Evolutionary conservation across 176 grass and related monocot species (phyloP).

Genomic region (Cenchrus americanus): DNA sequence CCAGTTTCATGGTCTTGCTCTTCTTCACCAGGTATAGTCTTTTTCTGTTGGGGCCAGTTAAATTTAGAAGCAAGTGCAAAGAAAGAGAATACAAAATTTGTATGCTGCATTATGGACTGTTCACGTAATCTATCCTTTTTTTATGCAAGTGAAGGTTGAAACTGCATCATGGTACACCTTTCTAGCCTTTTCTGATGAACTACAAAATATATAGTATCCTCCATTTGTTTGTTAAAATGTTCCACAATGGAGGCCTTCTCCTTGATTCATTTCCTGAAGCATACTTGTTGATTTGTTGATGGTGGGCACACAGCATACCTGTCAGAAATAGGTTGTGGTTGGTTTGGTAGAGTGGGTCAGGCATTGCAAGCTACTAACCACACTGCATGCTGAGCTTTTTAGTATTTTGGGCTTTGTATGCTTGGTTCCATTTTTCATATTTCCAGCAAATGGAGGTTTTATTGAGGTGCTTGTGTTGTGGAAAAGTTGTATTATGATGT

Average conservation of each 20-base stretch:
- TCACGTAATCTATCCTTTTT: background rate
- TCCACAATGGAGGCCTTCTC: background rate
- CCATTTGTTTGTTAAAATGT: conserved; percentile 22
- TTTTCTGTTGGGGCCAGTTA: background rate
- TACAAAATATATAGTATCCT: too few relatives aligned
- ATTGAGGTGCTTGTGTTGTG: conserved; percentile 13
- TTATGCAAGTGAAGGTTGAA: background rate
- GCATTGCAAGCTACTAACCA: background rate
- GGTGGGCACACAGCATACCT: background rate
- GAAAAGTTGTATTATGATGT: background rate
- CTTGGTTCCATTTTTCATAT: background rate
- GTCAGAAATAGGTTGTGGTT: conserved; percentile 27
- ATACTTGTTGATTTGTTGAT: conserved; percentile 24
- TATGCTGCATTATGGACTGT: background rate
- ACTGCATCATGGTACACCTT: background rate
- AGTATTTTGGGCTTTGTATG: background rate
- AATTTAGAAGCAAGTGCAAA: conserved; percentile 16
- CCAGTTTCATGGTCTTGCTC: conserved; percentile 94
- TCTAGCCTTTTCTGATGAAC: background rate
- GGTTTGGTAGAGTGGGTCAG: background rate
- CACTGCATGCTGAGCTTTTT: background rate
- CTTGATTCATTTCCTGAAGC: background rate
- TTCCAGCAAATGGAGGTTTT: background rate
- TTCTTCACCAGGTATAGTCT: conserved; percentile 84
- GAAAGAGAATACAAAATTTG: conserved; percentile 14